Percentiles rank a stretch among this genome's conserved stretches.
Conservation (phyloP, 2,329 filamentous ascomycete species). For the Leptographium flavum region DNA sequence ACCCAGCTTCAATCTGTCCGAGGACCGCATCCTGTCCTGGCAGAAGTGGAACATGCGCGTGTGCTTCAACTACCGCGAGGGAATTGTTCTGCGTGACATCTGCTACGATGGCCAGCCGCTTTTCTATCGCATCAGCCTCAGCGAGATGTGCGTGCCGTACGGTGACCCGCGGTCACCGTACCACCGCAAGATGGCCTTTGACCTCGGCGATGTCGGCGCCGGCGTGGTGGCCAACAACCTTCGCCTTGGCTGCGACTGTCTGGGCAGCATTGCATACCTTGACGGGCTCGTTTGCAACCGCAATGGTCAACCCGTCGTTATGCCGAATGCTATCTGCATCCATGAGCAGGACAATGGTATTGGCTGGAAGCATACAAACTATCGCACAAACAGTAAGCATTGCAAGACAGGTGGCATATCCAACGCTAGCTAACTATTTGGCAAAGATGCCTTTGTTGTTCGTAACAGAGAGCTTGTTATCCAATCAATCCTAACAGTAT, state of each 20-base stretch:
- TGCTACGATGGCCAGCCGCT: constrained; percentile 51
- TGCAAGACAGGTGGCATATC: no score
- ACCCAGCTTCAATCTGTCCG: constrained; percentile 28
- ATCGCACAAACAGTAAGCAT: constrained; percentile 27
- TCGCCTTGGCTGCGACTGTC: constrained; percentile 51
- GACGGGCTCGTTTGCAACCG: constrained; percentile 38
- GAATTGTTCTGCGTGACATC: constrained; percentile 80
- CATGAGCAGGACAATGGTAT: constrained; percentile 60
- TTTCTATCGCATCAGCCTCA: constrained; percentile 51
- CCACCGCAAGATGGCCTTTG: constrained; percentile 57
- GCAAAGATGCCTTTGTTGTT: neutral
- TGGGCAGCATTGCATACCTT: constrained; percentile 52
- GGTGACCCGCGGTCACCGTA: constrained; percentile 50
- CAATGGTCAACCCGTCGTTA: constrained; percentile 32
- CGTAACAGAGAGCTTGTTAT: constrained; percentile 47
- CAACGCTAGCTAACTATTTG: neutral
- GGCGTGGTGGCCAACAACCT: constrained; percentile 56
- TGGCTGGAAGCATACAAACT: constrained; percentile 57
- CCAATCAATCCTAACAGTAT: constrained; percentile 53
- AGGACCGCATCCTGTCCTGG: constrained; percentile 32
- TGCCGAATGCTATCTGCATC: constrained; percentile 45
- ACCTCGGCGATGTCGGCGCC: constrained; percentile 55
- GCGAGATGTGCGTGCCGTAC: constrained; percentile 54
- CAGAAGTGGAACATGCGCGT: constrained; percentile 69
- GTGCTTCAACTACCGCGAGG: constrained; percentile 89